Base-by-base conservation (phyloP, 2,329 filamentous ascomycete genomes). In the Aspergillus quadricinctus region DNA sequence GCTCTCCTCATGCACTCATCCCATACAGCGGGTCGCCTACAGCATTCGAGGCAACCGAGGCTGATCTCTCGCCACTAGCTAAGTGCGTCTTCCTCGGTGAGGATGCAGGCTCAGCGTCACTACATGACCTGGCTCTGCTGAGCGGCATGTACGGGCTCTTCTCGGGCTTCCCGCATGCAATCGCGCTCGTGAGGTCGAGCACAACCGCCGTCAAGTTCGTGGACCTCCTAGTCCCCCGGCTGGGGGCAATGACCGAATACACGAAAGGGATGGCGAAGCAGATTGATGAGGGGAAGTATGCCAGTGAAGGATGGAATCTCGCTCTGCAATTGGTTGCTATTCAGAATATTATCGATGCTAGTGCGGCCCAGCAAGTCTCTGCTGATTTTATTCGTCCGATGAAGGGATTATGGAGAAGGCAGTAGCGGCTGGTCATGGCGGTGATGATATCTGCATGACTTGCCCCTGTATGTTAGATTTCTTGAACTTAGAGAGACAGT, bases 131-230 rank as follows among this genome's bases (percentile, higher is more conserved):
- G 9, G 58, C 58, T 4, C 14, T 60, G 19, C 48, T 60, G 11
- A 52, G 56, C 3, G 58, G 58, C 8, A 60, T 58, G 58, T 60
- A 56, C 29, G 58, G 58, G 6, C 56, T 60, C 9, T 60, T 60
- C 50, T 55, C 57, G 0, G 59, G 59, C 6, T 61, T 61, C 43
- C 40, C 59, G 11, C 59, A 61, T 49, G 52, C 57, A 23, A 55
- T 50, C 5, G 57, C 57, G 4, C 52, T 61, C 21, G 52, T 50
- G 19, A 52, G 35, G 23, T 61, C 54, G 17, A 50, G 48, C 5
- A 57, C 27, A 0, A 37, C 54, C 0, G 57, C 57, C 0, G n/a
- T 40, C 1, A 49, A 45, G 2, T 54, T 61, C 19, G 2, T 55
- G 50, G 21, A 49, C 21, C 54, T 61, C 9, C 27, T 61, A 2